Base-by-base conservation (phyloP, 1,284 basidiomycete species). In the Ustilago hordei region DNA sequence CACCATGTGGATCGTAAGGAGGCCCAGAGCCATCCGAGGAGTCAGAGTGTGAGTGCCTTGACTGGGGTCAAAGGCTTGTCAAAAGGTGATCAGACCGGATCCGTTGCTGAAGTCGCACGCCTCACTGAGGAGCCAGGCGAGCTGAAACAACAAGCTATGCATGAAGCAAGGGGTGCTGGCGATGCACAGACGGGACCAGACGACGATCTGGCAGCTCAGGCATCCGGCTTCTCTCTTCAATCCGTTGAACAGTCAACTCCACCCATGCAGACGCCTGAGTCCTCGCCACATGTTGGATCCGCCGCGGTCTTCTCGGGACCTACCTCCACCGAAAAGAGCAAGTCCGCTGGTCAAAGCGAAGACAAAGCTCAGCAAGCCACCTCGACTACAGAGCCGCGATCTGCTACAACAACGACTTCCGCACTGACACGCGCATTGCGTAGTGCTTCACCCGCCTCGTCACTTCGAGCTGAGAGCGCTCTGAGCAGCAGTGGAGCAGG, bases 391-490 rank as follows among this genome's bases (percentile, higher is more conserved):
- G 60, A 57, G 38, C 8, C 39, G 19, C 43, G 60, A 35, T 55
- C 68, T 52, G 41, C 65, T 4, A 54, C 58, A 5, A 52, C 58
- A 5, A 55, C 71, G 9, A 66, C 76, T 0, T 80, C 79, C 8
- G 79, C 56, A 19, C 43, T 81, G 39, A 76, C 79, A 2, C 69
- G 79, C 12, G 79, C 77, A 4, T 23, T 81, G 31, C 61, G 69
- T 6, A 75, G 60, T 12, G 23, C 58, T 19, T 78, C 76, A 6
- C 70, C 74, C 1, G 63, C 60, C 17, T 75, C 76, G 13, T 64
- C 64, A 7, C 36, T 73, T 17, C 57, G 58, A 28, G 43, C 55
- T 4, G 70, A 72, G 5, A 47, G 69, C 35, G 52, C 36, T 5
- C 43, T 72, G 15, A 32, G 60, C 36, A 39, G 45, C 32, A 64